phyloP scores from a whole-genome alignment of 1,284 basidiomycete genomes.

The Cryptococcus hybrid region DNA sequence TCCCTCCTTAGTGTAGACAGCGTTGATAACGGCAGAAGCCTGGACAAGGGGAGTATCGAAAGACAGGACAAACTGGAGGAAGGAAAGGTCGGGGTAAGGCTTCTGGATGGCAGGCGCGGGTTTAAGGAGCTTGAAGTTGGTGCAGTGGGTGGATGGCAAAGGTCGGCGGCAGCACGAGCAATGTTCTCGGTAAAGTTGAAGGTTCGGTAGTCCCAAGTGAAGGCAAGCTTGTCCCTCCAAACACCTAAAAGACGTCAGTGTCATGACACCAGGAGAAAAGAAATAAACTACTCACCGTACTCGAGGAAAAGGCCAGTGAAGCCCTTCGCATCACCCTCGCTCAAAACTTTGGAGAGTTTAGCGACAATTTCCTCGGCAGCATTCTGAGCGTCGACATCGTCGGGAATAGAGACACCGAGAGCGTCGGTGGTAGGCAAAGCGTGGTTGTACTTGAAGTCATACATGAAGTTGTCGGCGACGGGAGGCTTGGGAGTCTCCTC shows the following conservation, averaged over 20 bases:
- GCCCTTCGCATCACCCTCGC: constrained; percentile 9
- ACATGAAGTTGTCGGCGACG: constrained; percentile 26
- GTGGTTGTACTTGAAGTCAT: constrained; percentile 30
- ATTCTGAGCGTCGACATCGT: constrained; percentile 9
- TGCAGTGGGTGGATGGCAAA: constrained; percentile 22
- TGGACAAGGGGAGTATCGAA: constrained; percentile 57
- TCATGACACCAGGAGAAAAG: neutral
- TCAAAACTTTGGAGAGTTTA: constrained; percentile 2
- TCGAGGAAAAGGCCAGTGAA: constrained; percentile 31
- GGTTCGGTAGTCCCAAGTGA: constrained; percentile 65
- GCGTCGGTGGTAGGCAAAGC: constrained; percentile 17
- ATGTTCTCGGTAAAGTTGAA: constrained; percentile 55
- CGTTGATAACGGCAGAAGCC: constrained; percentile 56
- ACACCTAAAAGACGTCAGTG: constrained; percentile 14
- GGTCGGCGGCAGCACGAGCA: constrained; percentile 21
- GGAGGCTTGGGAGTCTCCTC: constrained; percentile 5
- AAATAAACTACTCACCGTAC: constrained; percentile 11
- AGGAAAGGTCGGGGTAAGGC: constrained; percentile 59
- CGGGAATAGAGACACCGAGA: constrained; percentile 14
- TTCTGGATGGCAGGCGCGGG: constrained; percentile 44
- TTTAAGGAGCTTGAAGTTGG: constrained; percentile 46
- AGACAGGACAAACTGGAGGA: constrained; percentile 57
- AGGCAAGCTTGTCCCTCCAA: constrained; percentile 24
- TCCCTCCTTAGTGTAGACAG: constrained; percentile 27
- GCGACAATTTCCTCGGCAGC: constrained; percentile 5